Conservation (phyloP, 139 green algal genomes). For the Chlorella sp. region DNA sequence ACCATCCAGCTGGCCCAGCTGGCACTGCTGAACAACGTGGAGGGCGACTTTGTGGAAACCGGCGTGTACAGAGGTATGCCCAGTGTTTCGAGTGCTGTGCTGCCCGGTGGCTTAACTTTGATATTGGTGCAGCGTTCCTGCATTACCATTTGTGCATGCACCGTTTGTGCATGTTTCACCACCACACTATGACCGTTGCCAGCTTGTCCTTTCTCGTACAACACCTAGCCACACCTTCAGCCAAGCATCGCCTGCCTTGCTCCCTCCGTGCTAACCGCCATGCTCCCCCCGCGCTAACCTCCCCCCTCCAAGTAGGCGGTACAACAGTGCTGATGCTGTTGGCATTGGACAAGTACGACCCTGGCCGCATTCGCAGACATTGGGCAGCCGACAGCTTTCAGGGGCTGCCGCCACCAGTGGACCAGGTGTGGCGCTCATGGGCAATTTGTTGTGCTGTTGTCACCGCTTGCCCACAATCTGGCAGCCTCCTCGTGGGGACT, state of each 20-base stretch:
- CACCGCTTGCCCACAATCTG: no score
- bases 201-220: no score
- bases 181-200: no score
- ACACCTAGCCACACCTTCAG: no score
- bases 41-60: conserved; percentile 8
- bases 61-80: not conserved
- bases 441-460: no score
- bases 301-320: not conserved
- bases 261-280: no score
- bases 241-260: no score
- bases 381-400: conserved; percentile 1
- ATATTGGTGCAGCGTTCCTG: not conserved
- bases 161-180: no score
- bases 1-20: not conserved
- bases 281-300: no score
- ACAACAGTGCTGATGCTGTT: not conserved
- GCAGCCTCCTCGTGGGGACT: no score
- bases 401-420: not conserved
- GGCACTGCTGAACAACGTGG: not conserved
- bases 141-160: not conserved
- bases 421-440: not conserved
- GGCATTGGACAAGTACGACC: not conserved
- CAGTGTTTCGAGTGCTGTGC: not conserved
- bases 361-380: not conserved
- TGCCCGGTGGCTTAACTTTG: no score